Evolutionary conservation across 2,329 filamentous ascomycete species (phyloP), one percentile per base, ranked within the genome.

Genomic region (Fusarium nelsonii): DNA sequence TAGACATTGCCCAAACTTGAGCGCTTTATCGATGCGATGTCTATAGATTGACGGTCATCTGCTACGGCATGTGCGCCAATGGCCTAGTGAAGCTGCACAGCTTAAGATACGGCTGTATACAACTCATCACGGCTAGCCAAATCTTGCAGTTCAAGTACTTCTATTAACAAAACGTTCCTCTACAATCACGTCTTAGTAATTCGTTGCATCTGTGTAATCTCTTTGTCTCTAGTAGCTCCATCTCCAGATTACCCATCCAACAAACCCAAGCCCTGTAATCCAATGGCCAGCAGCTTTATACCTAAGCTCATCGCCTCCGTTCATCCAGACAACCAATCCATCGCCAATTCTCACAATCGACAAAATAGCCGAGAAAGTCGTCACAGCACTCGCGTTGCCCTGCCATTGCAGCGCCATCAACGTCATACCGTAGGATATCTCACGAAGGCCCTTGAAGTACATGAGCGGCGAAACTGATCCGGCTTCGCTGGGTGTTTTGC

Each of bases 371-470:
- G 74, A 70, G 37, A 78, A 69, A 0, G 74, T 74, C 4, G 75
- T 79, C 12, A 80, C 58, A 3, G 73, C 78, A 3, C 36, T 48
- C 20, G 74, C 69, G 33, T 77, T 74, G 26, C 69, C 74, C 43
- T 78, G 77, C 16, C 59, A 60, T 50, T 79, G 75, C 16, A 80
- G 55, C 15, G 61, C 69, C 26, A 78, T 49, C 48, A 79, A 45
- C 0, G 71, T 55, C 3, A 75, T n/a, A 16, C 78, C 78, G 49
- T 76, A 79, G 3, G 69, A 73, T 5, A 79, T 43, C 58, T 80
- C 78, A 4, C 78, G 76, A 10, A 78, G 68, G 8, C 76, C 77
- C 53, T 80, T 79, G 59, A 79, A 73, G 49, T 77, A 77, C 63
- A 80, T 76, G 18, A 79, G 75, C 3, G 78, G 75, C 23, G 78